Percentiles rank a stretch among this genome's conserved stretches.
These are phyloP conservation scores for Pichia californica DNA, from an alignment of 805 yeast species.

Conservation along the genomic window DNA sequence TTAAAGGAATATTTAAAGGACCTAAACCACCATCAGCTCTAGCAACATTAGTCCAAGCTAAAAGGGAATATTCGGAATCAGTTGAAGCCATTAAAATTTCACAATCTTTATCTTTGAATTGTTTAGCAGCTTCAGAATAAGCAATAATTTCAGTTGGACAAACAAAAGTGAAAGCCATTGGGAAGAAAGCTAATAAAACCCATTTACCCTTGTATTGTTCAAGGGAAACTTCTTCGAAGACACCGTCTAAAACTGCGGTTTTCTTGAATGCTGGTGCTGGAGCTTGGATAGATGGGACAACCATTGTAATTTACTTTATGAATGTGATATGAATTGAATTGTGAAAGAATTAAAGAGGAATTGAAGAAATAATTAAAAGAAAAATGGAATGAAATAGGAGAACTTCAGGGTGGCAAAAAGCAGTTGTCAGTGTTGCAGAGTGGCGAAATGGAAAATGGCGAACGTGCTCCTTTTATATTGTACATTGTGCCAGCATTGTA, in stretches of 20 bases:
- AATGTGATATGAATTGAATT: no score
- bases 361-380: no score
- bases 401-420: no score
- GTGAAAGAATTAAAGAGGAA: no score
- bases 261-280: slow-evolving; percentile 96
- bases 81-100: slow-evolving; percentile 95
- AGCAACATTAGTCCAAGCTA: slow-evolving; percentile 97
- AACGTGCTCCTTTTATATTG: no score
- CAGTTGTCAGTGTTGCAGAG: no score
- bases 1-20: slow-evolving; percentile 84
- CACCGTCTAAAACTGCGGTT: slow-evolving; percentile 96
- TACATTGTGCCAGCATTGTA: no score
- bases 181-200: slow-evolving; percentile 95
- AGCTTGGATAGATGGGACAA: slow-evolving; percentile 71
- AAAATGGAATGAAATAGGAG: no score
- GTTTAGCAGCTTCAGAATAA: slow-evolving; percentile 90
- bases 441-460: no score
- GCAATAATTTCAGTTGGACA: slow-evolving; percentile 99
- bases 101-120: slow-evolving; percentile 80
- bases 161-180: slow-evolving; percentile 98
- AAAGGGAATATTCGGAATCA: slow-evolving; percentile 94
- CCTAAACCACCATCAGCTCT: slow-evolving; percentile 99
- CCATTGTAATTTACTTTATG: slow-evolving; percentile 48
- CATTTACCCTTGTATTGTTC: slow-evolving; percentile 97
- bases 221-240: slow-evolving; percentile 88